These are phyloP conservation scores for Cardiospermum halicacabum DNA, from an alignment of 345 rosid genomes.

Conservation along the genomic window DNA sequence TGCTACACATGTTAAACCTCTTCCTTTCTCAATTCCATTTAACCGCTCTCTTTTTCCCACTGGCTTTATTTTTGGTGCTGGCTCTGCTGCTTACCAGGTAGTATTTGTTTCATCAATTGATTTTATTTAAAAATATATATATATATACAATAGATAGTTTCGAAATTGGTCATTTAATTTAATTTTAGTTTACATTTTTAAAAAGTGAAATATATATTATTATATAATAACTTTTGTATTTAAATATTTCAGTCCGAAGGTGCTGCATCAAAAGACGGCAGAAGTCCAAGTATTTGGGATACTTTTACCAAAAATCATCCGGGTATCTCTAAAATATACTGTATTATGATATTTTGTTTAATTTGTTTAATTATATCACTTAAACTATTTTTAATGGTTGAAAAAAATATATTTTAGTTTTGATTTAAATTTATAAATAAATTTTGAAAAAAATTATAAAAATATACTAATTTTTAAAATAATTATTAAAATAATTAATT, in stretches of 20 bases:
- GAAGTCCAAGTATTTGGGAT: constrained; percentile 12
- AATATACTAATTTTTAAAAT: no score
- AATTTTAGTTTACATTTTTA: no score
- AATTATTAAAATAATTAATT: no score
- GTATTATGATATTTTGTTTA: neutral
- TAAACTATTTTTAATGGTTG: neutral
- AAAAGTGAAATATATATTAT: no score
- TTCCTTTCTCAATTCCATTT: constrained; percentile 9
- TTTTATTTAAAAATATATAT: no score
- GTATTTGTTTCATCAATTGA: neutral
- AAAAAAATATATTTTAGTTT: neutral
- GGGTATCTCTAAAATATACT: neutral
- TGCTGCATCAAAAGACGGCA: constrained; percentile 19
- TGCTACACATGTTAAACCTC: constrained; percentile 8
- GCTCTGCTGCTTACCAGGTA: constrained; percentile 5
- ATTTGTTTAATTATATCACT: neutral
- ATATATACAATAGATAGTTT: neutral
- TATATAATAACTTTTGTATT: neutral
- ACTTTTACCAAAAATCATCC: constrained; percentile 3
- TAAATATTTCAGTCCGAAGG: constrained; percentile 10
- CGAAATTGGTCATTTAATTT: neutral
- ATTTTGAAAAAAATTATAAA: no score
- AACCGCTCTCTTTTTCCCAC: neutral
- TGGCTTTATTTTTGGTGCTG: neutral
- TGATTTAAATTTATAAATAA: no score